Conservation (phyloP, 768 basidiomycete species). For the Rhodotorula paludigena region DNA sequence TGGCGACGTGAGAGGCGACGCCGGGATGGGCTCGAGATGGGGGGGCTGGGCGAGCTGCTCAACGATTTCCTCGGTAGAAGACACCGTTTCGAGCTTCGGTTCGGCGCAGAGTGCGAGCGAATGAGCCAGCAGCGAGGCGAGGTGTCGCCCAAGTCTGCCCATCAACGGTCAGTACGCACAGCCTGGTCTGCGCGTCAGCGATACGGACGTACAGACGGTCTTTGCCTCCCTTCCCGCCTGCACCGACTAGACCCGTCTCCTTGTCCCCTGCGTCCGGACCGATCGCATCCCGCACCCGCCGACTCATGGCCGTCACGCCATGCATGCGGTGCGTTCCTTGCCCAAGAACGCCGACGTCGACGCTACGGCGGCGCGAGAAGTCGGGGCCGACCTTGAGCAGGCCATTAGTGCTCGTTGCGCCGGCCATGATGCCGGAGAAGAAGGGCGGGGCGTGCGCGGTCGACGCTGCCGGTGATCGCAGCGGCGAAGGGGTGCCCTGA, state of each 20-base stretch:
- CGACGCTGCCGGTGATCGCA: conserved; percentile 9
- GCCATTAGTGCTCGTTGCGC: not conserved
- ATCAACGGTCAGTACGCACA: not conserved
- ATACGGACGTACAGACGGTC: conserved; percentile 45
- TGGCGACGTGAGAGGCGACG: conserved; percentile 24
- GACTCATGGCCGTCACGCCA: conserved; percentile 42
- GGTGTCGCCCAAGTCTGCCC: conserved; percentile 39
- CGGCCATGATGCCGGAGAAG: conserved; percentile 10
- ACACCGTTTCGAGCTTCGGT: not conserved
- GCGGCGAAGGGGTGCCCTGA: conserved; percentile 1
- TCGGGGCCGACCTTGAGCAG: conserved; percentile 13
- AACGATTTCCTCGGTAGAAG: too few relatives aligned
- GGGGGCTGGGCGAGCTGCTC: not conserved
- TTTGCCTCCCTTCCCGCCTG: conserved; percentile 51
- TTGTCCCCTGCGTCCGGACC: conserved; percentile 52
- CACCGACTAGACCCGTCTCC: conserved; percentile 65
- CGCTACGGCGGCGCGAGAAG: conserved; percentile 58
- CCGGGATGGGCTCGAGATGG: conserved; percentile 30
- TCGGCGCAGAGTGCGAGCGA: conserved; percentile 41
- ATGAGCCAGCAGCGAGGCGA: conserved; percentile 40
- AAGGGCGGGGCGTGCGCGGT: not conserved
- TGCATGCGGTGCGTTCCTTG: conserved; percentile 57
- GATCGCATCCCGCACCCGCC: conserved; percentile 39
- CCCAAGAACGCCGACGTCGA: conserved; percentile 82
- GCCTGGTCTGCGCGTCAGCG: not conserved